phyloP scores from a whole-genome alignment of 495 filamentous ascomycete genomes.

The Wilcoxina mikolae region DNA sequence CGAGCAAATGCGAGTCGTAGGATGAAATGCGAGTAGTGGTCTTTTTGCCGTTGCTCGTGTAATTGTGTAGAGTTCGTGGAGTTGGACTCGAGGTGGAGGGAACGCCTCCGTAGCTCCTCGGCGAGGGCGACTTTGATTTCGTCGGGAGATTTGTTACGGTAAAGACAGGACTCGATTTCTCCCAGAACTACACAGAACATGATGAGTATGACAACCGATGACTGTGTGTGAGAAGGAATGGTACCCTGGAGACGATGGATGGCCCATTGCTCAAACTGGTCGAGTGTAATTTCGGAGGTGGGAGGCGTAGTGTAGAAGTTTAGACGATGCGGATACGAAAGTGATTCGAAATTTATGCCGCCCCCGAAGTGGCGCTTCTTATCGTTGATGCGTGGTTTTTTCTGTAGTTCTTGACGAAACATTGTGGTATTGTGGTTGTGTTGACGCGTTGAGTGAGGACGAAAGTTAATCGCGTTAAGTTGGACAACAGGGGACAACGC shows the following conservation, averaged over 20 bases:
- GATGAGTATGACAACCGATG: too few relatives aligned
- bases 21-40: constrained; percentile 97
- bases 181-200: constrained; percentile 51
- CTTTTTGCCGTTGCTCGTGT: constrained; percentile 68
- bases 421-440: neutral
- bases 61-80: constrained; percentile 32
- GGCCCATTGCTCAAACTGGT: constrained; percentile 99
- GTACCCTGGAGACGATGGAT: constrained; percentile 73
- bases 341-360: constrained; percentile 49
- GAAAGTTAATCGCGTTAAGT: neutral
- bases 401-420: constrained; percentile 3
- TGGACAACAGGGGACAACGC: neutral
- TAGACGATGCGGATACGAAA: constrained; percentile 68
- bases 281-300: constrained; percentile 85
- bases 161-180: constrained; percentile 89
- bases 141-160: constrained; percentile 66
- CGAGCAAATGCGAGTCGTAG: constrained; percentile 82
- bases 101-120: constrained; percentile 60
- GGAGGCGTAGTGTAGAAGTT: constrained; percentile 86
- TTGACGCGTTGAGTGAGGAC: neutral
- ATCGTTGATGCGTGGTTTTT: neutral
- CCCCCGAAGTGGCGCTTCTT: constrained; percentile 59
- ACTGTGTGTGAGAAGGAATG: too few relatives aligned
- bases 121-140: constrained; percentile 70
- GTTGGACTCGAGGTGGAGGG: constrained; percentile 69